These are phyloP conservation scores for Hypoxylon sp. DNA, from an alignment of 2,329 filamentous ascomycete genomes.

Conservation along the genomic window DNA sequence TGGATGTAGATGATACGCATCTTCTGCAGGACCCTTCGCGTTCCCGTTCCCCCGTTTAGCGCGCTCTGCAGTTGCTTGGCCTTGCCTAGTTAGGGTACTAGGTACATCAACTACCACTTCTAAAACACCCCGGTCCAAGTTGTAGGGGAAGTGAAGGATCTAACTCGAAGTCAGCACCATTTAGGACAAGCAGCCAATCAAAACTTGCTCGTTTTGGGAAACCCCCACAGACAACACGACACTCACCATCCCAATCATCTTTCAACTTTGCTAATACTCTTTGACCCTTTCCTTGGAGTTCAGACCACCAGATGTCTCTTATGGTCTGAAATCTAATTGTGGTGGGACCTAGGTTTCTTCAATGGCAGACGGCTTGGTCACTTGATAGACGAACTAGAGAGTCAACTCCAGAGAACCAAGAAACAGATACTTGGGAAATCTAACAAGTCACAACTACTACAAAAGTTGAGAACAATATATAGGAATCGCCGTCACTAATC, in stretches of 20 bases:
- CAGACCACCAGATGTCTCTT: slow-evolving; percentile 24
- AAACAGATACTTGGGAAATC: slow-evolving; percentile 9
- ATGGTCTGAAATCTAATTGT: slow-evolving; percentile 37
- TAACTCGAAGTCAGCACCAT: slow-evolving; percentile 49
- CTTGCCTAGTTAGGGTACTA: slow-evolving; percentile 13
- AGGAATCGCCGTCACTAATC: slow-evolving; percentile 11
- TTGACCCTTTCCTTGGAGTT: slow-evolving; percentile 36
- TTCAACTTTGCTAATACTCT: slow-evolving; percentile 40
- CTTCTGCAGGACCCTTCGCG: slow-evolving; percentile 42
- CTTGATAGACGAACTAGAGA: slow-evolving; percentile 17
- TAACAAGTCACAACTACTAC: slow-evolving; percentile 26
- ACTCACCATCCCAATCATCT: slow-evolving; percentile 47
- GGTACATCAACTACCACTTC: slow-evolving; percentile 5
- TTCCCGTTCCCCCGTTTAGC: slow-evolving; percentile 35
- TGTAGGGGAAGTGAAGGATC: slow-evolving; percentile 40
- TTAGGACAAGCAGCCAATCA: slow-evolving; percentile 57
- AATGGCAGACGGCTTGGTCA: slow-evolving; percentile 23
- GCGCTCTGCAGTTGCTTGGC: slow-evolving; percentile 27
- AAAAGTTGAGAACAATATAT: slow-evolving; percentile 24
- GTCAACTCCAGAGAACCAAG: slow-evolving; percentile 1
- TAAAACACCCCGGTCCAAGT: slow-evolving; percentile 22
- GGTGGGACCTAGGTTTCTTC: slow-evolving; percentile 34
- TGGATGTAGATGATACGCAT: slow-evolving; percentile 41
- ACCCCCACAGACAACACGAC: slow-evolving; percentile 51
- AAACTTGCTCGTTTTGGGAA: slow-evolving; percentile 62